phyloP scores from a whole-genome alignment of 1,284 basidiomycete species.

The Tilletia caries region DNA sequence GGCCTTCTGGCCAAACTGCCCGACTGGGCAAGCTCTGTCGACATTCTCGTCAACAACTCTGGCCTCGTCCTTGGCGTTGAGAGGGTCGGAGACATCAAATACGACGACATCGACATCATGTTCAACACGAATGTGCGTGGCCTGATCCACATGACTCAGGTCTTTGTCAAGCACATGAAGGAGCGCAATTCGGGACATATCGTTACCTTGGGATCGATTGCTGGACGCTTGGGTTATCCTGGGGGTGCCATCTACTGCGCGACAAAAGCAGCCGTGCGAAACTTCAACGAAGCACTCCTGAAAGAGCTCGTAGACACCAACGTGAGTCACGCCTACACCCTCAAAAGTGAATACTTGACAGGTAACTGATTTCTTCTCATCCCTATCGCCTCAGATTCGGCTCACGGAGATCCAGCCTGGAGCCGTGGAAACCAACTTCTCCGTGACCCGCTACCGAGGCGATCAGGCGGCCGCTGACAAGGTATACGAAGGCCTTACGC shows the following conservation, averaged over 20 bases:
- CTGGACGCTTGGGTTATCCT: constrained; percentile 83
- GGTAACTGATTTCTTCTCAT: background rate
- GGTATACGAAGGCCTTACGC: constrained; percentile 48
- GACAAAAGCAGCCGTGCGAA: constrained; percentile 82
- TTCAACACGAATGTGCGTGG: constrained; percentile 89
- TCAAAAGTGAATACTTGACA: no score
- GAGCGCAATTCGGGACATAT: constrained; percentile 79
- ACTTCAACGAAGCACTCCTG: constrained; percentile 78
- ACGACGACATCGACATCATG: constrained; percentile 73
- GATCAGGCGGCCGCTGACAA: constrained; percentile 37
- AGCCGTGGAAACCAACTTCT: constrained; percentile 23
- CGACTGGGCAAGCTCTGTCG: constrained; percentile 44
- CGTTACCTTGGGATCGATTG: constrained; percentile 92
- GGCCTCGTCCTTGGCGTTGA: constrained; percentile 79
- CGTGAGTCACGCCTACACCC: constrained; percentile 65
- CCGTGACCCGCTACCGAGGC: constrained; percentile 38
- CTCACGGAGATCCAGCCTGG: constrained; percentile 46
- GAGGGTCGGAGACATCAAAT: constrained; percentile 71
- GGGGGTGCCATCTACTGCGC: constrained; percentile 48
- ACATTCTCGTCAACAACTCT: constrained; percentile 52
- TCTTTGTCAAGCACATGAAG: constrained; percentile 72
- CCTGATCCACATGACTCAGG: constrained; percentile 76
- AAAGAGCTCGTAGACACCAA: constrained; percentile 83
- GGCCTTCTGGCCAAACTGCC: constrained; percentile 31
- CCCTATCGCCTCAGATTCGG: constrained; percentile 26